Evolutionary conservation across 1,284 basidiomycete genomes (phyloP).

Genomic region (Apiotrichum sp.): DNA sequence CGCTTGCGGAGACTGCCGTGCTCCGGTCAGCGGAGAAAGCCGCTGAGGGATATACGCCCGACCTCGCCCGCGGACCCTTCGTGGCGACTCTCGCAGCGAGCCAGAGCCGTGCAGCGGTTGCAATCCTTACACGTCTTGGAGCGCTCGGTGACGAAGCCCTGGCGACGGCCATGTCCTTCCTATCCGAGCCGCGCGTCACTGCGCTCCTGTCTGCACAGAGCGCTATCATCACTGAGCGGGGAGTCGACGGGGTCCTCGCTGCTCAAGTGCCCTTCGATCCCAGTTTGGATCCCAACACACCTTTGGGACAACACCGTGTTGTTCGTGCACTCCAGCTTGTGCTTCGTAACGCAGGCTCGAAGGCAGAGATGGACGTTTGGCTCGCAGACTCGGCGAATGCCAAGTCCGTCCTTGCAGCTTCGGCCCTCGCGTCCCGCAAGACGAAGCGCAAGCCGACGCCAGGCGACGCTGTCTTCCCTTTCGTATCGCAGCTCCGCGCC

Average conservation of each 20-base stretch:
- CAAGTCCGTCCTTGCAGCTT: slow-evolving; percentile 30
- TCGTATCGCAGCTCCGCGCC: slow-evolving; percentile 21
- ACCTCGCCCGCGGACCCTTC: slow-evolving; percentile 2
- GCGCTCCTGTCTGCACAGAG: slow-evolving; percentile 1
- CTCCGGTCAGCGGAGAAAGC: slow-evolving; percentile 1
- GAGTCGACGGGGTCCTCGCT: slow-evolving; percentile 1
- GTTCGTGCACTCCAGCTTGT: slow-evolving; percentile 25
- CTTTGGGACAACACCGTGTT: slow-evolving; percentile 6
- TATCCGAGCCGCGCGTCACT: slow-evolving; percentile 5
- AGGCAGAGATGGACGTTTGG: slow-evolving; percentile 20
- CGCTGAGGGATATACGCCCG: neutral
- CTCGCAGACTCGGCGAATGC: slow-evolving; percentile 19
- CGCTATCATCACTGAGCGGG: neutral
- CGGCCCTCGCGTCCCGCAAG: slow-evolving; percentile 18
- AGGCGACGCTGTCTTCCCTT: slow-evolving; percentile 33
- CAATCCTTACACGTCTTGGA: slow-evolving; percentile 2
- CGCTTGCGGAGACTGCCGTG: slow-evolving; percentile 6
- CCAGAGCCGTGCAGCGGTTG: slow-evolving; percentile 7
- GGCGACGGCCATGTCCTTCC: slow-evolving; percentile 5
- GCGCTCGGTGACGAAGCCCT: slow-evolving; percentile 2
- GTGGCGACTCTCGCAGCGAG: slow-evolving; percentile 8
- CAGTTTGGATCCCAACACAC: slow-evolving; percentile 30
- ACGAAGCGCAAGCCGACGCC: slow-evolving; percentile 22
- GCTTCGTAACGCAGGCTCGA: slow-evolving; percentile 25
- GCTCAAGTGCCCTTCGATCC: slow-evolving; percentile 26